Evolutionary conservation across 139 green algal species (phyloP).

Genomic region (Tetraselmis chui): DNA sequence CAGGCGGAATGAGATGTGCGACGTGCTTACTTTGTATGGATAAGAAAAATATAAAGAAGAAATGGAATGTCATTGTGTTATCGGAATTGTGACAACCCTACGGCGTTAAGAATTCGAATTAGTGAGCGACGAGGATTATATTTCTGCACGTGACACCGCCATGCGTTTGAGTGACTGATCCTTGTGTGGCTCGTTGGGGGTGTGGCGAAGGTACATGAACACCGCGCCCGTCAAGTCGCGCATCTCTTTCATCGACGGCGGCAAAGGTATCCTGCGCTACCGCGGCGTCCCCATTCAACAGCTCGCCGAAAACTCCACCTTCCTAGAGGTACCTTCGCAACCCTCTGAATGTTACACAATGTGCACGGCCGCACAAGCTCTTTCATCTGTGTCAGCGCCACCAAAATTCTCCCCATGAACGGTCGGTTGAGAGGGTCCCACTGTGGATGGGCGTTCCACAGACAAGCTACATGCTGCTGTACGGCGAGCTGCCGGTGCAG

Average conservation of each 20-base stretch:
- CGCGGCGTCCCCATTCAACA: constrained; percentile 93
- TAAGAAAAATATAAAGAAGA: too few species aligned
- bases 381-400: too few species aligned
- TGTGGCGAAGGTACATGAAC: constrained; percentile 82
- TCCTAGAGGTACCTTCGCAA: constrained; percentile 55
- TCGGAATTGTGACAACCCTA: too few species aligned
- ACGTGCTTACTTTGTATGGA: too few species aligned
- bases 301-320: constrained; percentile 77
- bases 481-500: constrained; percentile 68
- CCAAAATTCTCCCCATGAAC: too few species aligned
- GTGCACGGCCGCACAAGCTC: not conserved
- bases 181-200: not conserved
- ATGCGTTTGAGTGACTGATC: not conserved
- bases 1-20: too few species aligned
- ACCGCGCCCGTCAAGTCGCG: constrained; percentile 76
- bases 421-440: too few species aligned
- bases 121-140: too few species aligned
- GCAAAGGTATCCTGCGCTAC: constrained; percentile 91
- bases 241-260: constrained; percentile 96
- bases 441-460: too few species aligned
- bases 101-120: too few species aligned
- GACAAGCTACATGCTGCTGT: constrained; percentile 72
- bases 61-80: too few species aligned
- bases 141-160: too few species aligned
- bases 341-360: not conserved